Evolutionary conservation across 1,284 basidiomycete species (phyloP).

Genomic region (Puccinia horiana): DNA sequence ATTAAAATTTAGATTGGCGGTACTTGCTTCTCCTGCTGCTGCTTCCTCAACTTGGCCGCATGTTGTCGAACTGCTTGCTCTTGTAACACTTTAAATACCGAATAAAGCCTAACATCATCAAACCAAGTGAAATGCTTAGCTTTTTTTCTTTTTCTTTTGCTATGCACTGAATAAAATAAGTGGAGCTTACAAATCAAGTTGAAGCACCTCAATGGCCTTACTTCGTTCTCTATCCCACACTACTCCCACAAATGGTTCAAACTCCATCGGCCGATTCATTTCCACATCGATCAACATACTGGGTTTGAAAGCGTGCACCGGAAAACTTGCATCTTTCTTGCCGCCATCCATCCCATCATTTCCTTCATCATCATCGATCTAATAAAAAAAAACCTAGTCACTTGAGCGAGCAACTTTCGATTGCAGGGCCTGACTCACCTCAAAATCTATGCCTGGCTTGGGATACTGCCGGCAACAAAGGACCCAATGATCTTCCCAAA

Average conservation of each 20-base stretch:
- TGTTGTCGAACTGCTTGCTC: constrained; percentile 33
- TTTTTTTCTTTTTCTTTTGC: background rate
- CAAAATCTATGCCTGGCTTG: too few species aligned
- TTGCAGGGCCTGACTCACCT: too few species aligned
- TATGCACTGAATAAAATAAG: too few species aligned
- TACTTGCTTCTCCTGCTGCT: constrained; percentile 40
- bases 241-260: constrained; percentile 40
- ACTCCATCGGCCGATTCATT: constrained; percentile 43
- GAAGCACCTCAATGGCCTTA: constrained; percentile 44
- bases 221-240: constrained; percentile 34
- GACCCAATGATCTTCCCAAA: constrained; percentile 99
- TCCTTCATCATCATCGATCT: constrained; percentile 25
- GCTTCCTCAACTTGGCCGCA: constrained; percentile 27
- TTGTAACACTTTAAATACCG: constrained; percentile 42
- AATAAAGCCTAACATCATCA: constrained; percentile 42
- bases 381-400: too few species aligned
- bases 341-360: too few species aligned
- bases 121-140: background rate
- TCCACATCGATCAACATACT: constrained; percentile 46
- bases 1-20: too few species aligned
- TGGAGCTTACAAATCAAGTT: constrained; percentile 46
- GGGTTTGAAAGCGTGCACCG: constrained; percentile 14
- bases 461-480: constrained; percentile 68
- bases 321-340: background rate
- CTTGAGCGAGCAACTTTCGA: too few species aligned